A percentile compares a stretch with the other conserved stretches of the same genome.
phyloP scores from a whole-genome alignment of 768 basidiomycete species.

The Hygrocybe coccinea region DNA sequence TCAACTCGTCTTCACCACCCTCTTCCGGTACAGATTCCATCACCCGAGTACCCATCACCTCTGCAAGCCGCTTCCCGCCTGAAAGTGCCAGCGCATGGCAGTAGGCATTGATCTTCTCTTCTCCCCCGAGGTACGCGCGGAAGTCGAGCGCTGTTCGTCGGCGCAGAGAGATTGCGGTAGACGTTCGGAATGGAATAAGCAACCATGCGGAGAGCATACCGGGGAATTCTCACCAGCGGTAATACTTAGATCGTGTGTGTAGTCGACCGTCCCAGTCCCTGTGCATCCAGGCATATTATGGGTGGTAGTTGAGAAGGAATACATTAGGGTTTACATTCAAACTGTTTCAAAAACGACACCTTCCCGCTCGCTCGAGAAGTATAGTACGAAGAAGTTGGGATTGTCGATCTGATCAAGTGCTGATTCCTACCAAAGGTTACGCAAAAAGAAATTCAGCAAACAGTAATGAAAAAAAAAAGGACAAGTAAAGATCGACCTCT shows the following conservation, averaged over 20 bases:
- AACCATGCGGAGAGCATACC: neutral
- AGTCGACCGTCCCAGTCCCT: conserved; percentile 60
- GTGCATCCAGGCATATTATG: neutral
- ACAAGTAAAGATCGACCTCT: conserved; percentile 29
- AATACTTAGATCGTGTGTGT: conserved; percentile 46
- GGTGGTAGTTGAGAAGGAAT: neutral
- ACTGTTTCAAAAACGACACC: conserved; percentile 40
- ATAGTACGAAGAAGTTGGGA: conserved; percentile 56
- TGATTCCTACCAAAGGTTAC: conserved; percentile 46
- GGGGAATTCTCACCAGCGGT: conserved; percentile 36
- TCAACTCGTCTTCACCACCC: conserved; percentile 45
- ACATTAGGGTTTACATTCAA: conserved; percentile 29
- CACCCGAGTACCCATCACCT: conserved; percentile 57
- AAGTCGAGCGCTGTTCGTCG: conserved; percentile 60
- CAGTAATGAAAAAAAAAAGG: neutral
- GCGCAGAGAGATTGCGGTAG: neutral
- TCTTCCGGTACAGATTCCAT: conserved; percentile 45
- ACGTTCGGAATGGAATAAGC: neutral
- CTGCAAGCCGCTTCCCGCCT: conserved; percentile 61
- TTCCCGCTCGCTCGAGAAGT: conserved; percentile 37
- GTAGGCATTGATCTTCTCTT: conserved; percentile 69
- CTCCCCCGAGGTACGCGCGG: conserved; percentile 75
- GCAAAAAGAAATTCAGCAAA: neutral
- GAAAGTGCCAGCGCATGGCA: conserved; percentile 64
- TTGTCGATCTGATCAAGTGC: conserved; percentile 50